Percentiles rank a stretch among this genome's conserved stretches.
Conservation (phyloP, 192 early-diverging fungal species). For the Linnemannia elongata region DNA sequence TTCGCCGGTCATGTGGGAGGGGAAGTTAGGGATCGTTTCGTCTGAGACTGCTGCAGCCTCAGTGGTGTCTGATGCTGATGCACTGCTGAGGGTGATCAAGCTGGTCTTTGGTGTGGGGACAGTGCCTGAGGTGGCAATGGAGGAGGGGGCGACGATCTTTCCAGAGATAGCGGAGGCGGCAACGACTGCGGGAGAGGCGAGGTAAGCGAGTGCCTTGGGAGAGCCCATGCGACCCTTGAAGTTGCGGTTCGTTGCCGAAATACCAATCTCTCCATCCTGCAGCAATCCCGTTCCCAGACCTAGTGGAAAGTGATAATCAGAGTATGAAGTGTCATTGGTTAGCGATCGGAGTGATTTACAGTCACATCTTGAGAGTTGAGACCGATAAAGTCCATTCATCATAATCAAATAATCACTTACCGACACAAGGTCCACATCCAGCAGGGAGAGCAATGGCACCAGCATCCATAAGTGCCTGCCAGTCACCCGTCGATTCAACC, state of each 20-base stretch:
- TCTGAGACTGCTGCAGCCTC: constrained; percentile 21
- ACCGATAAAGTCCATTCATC: not conserved
- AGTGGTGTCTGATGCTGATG: not conserved
- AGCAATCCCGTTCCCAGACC: constrained; percentile 93
- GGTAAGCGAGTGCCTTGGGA: constrained; percentile 90
- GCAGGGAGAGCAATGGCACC: constrained; percentile 92
- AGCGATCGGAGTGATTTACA: not conserved
- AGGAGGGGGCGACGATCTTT: constrained; percentile 70
- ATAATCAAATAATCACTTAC: constrained; percentile 40
- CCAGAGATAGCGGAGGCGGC: constrained; percentile 94
- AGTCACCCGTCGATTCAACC: constrained; percentile 87
- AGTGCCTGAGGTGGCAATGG: not conserved
- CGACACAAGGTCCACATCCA: constrained; percentile 98
- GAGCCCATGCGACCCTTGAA: constrained; percentile 99
- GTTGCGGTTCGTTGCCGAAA: constrained; percentile 99
- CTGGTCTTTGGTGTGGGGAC: constrained; percentile 35
- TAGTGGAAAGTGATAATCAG: not conserved
- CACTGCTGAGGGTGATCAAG: constrained; percentile 19
- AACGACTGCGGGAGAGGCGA: constrained; percentile 96
- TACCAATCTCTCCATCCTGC: constrained; percentile 96
- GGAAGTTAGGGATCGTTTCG: constrained; percentile 80
- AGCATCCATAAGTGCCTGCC: constrained; percentile 87
- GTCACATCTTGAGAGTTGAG: not conserved
- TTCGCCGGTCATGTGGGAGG: constrained; percentile 80
- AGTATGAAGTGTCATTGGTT: not conserved